Conservation (phyloP, 2,329 filamentous ascomycete species). For the Calonectria pauciramosa region DNA sequence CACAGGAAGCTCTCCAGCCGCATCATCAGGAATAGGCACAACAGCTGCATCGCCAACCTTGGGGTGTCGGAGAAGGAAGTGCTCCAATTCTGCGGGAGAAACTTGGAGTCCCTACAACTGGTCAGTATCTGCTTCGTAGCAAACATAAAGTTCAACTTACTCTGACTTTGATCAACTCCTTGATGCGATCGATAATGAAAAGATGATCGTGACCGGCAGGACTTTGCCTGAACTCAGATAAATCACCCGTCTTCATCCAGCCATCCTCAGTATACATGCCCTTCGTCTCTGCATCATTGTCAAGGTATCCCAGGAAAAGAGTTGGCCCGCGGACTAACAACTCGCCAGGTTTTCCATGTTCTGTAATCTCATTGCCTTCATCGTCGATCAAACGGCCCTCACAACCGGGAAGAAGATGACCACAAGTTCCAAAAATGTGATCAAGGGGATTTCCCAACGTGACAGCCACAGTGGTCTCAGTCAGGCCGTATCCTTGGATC, state of each 20-base stretch:
- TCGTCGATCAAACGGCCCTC: conserved; percentile 15
- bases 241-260: conserved; percentile 21
- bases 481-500: conserved; percentile 22
- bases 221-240: conserved; percentile 17
- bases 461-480: conserved; percentile 16
- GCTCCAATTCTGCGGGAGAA: conserved; percentile 17
- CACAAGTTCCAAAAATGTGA: conserved; percentile 19
- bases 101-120: conserved; percentile 14
- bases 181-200: conserved; percentile 23
- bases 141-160: neutral
- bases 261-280: conserved; percentile 16
- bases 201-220: conserved; percentile 16
- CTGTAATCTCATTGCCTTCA: conserved; percentile 8
- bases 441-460: conserved; percentile 19
- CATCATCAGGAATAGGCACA: conserved; percentile 20
- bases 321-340: conserved; percentile 7
- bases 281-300: conserved; percentile 19
- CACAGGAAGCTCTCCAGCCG: conserved; percentile 17
- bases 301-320: conserved; percentile 19
- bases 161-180: conserved; percentile 20
- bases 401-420: conserved; percentile 18
- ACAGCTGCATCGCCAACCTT: conserved; percentile 19
- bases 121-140: neutral
- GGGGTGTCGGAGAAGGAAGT: conserved; percentile 11
- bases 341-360: conserved; percentile 14